These are phyloP conservation scores for Annulohypoxylon nitens DNA, from an alignment of 495 filamentous ascomycete genomes.

Conservation along the genomic window DNA sequence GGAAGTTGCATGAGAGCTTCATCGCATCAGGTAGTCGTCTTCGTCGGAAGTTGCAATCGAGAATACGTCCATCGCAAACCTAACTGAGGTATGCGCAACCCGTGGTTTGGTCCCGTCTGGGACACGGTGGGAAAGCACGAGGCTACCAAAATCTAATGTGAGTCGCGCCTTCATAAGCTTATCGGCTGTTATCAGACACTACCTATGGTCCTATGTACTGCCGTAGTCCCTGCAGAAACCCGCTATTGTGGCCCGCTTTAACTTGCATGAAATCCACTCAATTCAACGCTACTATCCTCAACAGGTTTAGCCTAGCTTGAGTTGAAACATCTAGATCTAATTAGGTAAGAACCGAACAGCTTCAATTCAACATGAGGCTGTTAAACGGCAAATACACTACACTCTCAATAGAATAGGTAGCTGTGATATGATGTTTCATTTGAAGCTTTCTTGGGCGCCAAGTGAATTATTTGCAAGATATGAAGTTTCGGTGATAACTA, in stretches of 20 bases:
- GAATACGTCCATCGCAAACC: conserved; percentile 34
- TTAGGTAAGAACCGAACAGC: neutral
- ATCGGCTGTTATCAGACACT: conserved; percentile 33
- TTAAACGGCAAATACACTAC: neutral
- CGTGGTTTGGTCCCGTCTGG: neutral
- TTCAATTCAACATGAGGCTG: neutral
- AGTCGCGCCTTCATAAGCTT: conserved; percentile 31
- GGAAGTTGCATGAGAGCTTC: conserved; percentile 3
- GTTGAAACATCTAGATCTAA: neutral
- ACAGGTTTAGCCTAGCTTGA: conserved; percentile 7
- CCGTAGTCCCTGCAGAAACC: conserved; percentile 28
- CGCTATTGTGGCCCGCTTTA: neutral
- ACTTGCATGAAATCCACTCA: conserved; percentile 14
- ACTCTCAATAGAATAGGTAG: neutral
- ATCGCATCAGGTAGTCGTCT: conserved; percentile 25
- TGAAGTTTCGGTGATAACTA: neutral
- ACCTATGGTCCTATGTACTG: neutral
- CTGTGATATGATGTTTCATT: neutral
- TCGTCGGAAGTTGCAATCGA: conserved; percentile 28
- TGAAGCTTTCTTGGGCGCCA: neutral
- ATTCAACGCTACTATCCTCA: neutral
- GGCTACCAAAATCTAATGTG: conserved; percentile 36
- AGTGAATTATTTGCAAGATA: neutral
- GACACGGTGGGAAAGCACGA: conserved; percentile 23
- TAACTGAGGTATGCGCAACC: conserved; percentile 15